A percentile compares a stretch with the other conserved stretches of the same genome.
These are phyloP conservation scores for Cladosporium oxysporum DNA, from an alignment of 2,329 filamentous ascomycete genomes.

Conservation along the genomic window DNA sequence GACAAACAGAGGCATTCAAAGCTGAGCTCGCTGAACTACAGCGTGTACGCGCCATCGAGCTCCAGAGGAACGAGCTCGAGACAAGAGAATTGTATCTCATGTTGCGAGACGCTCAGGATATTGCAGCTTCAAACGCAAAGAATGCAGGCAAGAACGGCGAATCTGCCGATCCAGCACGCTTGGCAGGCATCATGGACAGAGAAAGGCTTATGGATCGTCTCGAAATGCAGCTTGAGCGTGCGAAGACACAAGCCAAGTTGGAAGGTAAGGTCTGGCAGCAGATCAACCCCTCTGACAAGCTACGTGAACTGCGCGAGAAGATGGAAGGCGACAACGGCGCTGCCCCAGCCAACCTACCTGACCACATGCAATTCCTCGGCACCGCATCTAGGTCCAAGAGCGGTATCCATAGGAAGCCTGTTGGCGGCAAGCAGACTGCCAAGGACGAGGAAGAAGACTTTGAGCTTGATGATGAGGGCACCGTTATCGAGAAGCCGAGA, in stretches of 20 bases:
- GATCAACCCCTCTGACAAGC: constrained; percentile 82
- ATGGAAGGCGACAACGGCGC: constrained; percentile 71
- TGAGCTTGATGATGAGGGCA: constrained; percentile 56
- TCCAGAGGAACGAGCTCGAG: constrained; percentile 93
- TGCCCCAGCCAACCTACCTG: constrained; percentile 43
- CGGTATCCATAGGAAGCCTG: constrained; percentile 40
- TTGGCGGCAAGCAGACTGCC: constrained; percentile 23
- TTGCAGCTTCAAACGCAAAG: constrained; percentile 84
- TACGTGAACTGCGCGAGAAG: constrained; percentile 87
- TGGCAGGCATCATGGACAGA: constrained; percentile 91
- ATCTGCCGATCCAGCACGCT: constrained; percentile 68
- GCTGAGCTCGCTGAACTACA: constrained; percentile 86
- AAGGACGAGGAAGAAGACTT: constrained; percentile 15
- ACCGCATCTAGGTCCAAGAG: constrained; percentile 43
- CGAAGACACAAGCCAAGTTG: constrained; percentile 96
- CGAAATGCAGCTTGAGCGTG: constrained; percentile 91
- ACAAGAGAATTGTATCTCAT: constrained; percentile 96
- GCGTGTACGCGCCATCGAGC: constrained; percentile 80
- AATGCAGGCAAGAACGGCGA: constrained; percentile 55
- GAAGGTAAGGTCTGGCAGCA: constrained; percentile 89
- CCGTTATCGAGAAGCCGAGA: constrained; percentile 75
- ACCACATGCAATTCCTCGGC: constrained; percentile 68
- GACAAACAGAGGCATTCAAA: constrained; percentile 85
- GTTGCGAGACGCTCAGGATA: constrained; percentile 95
- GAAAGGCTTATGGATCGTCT: constrained; percentile 90